Percentiles rank a stretch among this genome's conserved stretches.
These are phyloP conservation scores for Globisporangium emineosum DNA, from an alignment of 352 stramenopile genomes.

Conservation along the genomic window DNA sequence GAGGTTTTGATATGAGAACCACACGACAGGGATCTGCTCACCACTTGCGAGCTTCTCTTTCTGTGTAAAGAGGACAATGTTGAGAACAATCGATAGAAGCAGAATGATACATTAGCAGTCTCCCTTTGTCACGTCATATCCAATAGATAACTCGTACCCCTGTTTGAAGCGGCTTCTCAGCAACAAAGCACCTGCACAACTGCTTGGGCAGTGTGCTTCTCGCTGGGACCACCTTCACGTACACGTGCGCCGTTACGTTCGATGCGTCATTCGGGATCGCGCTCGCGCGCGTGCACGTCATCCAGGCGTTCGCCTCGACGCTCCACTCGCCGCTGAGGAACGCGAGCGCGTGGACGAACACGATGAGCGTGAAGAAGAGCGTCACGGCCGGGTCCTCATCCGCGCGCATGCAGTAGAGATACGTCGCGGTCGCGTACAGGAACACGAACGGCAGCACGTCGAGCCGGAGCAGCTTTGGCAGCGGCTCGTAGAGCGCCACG, in stretches of 20 bases:
- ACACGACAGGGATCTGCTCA: conserved; percentile 40
- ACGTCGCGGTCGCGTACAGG: conserved; percentile 36
- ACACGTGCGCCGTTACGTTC: conserved; percentile 13
- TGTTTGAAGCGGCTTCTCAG: conserved; percentile 19
- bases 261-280: conserved; percentile 5
- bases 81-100: background rate
- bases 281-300: conserved; percentile 26
- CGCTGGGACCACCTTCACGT: conserved; percentile 57
- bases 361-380: conserved; percentile 39
- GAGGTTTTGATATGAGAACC: conserved; percentile 79
- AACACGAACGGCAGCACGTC: conserved; percentile 47
- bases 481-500: conserved; percentile 59
- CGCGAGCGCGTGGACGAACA: conserved; percentile 52
- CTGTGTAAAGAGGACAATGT: background rate
- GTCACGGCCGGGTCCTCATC: conserved; percentile 37
- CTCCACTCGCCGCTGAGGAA: conserved; percentile 59
- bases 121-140: background rate
- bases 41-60: conserved; percentile 18
- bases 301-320: conserved; percentile 36
- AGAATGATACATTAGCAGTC: background rate
- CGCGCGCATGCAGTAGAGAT: conserved; percentile 25
- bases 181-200: conserved; percentile 42
- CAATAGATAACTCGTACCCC: conserved; percentile 8
- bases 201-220: conserved; percentile 47
- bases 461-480: conserved; percentile 48